Evolutionary conservation across 495 filamentous ascomycete species (phyloP).

Genomic region (Aspergillus biplanus): DNA sequence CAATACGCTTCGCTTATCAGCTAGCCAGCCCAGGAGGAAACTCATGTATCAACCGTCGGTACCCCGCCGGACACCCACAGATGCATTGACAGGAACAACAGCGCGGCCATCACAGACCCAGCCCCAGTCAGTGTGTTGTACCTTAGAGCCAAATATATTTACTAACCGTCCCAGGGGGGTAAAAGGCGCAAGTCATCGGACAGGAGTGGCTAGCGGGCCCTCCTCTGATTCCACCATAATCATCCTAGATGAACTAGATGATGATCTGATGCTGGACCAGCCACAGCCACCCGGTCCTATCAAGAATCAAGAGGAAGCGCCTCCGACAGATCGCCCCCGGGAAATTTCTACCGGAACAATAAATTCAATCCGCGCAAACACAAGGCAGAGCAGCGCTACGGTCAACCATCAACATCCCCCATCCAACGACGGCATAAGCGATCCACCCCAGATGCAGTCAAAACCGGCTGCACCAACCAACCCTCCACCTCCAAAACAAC

Average conservation of each 20-base stretch:
- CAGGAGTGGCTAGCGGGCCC: too few species aligned
- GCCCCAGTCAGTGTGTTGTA: constrained; percentile 40
- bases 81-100: constrained; percentile 14
- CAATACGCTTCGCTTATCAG: constrained; percentile 39
- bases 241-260: constrained; percentile 37
- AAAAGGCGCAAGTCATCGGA: neutral
- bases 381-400: neutral
- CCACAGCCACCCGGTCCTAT: neutral
- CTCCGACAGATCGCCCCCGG: neutral
- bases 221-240: constrained; percentile 36
- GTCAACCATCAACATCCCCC: neutral
- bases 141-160: neutral
- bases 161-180: constrained; percentile 21
- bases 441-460: neutral
- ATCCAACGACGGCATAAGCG: neutral
- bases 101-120: constrained; percentile 9
- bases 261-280: constrained; percentile 5
- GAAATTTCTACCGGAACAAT: neutral
- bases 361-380: neutral
- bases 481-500: neutral
- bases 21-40: constrained; percentile 47
- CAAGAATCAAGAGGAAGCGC: neutral
- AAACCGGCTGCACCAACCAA: neutral
- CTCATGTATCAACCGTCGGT: constrained; percentile 52
- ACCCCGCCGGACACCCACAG: constrained; percentile 28